phyloP scores from a whole-genome alignment of 2,329 filamentous ascomycete genomes.

The Hirsutella rhossiliensis region DNA sequence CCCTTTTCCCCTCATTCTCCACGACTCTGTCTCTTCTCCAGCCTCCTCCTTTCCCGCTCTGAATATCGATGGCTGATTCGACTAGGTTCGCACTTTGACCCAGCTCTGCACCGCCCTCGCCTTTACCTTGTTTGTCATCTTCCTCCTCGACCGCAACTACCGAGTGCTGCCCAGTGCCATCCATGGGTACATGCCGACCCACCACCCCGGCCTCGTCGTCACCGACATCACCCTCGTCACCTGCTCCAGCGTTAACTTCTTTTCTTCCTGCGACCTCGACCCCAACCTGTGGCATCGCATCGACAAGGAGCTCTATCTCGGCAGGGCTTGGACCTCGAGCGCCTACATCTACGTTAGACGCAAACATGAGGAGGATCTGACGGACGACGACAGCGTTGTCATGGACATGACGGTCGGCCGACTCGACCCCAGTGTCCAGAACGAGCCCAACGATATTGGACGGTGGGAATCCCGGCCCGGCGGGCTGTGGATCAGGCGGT shows the following conservation, averaged over 20 bases:
- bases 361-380: constrained; percentile 77
- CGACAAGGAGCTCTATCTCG: constrained; percentile 81
- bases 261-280: constrained; percentile 67
- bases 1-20: neutral
- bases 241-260: constrained; percentile 63
- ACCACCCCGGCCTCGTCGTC: constrained; percentile 73
- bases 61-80: neutral
- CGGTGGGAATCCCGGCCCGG: constrained; percentile 67
- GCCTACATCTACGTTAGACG: constrained; percentile 75
- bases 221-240: constrained; percentile 72
- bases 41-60: no score
- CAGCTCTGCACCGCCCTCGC: constrained; percentile 59
- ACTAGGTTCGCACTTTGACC: constrained; percentile 53
- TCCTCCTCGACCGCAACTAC: constrained; percentile 82
- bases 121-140: constrained; percentile 58
- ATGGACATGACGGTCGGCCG: constrained; percentile 67
- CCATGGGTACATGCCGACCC: constrained; percentile 75
- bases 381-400: constrained; percentile 62
- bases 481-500: constrained; percentile 74
- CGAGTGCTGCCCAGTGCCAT: constrained; percentile 74
- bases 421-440: constrained; percentile 45
- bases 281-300: constrained; percentile 64
- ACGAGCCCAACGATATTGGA: constrained; percentile 43
- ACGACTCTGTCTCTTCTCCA: neutral
- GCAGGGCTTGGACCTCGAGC: constrained; percentile 58